Percentiles rank a stretch among this genome's conserved stretches.
Conservation (phyloP, 2,329 filamentous ascomycete species). For the Fusarium sp. region DNA sequence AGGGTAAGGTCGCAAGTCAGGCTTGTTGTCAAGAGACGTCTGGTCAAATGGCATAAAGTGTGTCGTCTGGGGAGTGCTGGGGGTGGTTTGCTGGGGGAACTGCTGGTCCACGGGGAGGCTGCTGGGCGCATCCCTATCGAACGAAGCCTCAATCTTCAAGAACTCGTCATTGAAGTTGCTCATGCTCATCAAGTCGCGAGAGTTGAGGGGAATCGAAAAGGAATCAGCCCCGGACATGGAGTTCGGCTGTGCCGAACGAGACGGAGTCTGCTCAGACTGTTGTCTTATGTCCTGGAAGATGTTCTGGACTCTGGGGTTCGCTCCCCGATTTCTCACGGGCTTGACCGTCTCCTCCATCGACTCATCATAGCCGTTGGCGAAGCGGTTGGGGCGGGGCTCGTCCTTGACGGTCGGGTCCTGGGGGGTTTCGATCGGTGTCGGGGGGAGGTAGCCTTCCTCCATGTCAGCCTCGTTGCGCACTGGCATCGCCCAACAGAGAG, state of each 20-base stretch:
- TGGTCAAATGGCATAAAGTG: slow-evolving; percentile 49
- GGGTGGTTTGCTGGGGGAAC: slow-evolving; percentile 65
- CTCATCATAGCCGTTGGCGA: slow-evolving; percentile 72
- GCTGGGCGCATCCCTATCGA: slow-evolving; percentile 50
- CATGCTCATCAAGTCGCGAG: slow-evolving; percentile 68
- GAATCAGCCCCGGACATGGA: slow-evolving; percentile 58
- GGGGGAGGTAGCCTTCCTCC: slow-evolving; percentile 69
- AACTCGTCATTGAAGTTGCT: slow-evolving; percentile 61
- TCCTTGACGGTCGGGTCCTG: slow-evolving; percentile 60
- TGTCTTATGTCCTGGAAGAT: slow-evolving; percentile 49
- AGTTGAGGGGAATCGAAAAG: slow-evolving; percentile 66
- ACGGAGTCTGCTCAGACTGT: slow-evolving; percentile 60
- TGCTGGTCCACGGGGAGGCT: slow-evolving; percentile 55
- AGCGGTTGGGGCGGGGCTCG: slow-evolving; percentile 59
- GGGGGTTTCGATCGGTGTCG: slow-evolving; percentile 76
- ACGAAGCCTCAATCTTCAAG: slow-evolving; percentile 51
- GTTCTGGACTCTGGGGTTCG: slow-evolving; percentile 67
- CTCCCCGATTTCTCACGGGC: slow-evolving; percentile 58
- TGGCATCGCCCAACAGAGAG: slow-evolving; percentile 6
- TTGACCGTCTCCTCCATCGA: slow-evolving; percentile 76
- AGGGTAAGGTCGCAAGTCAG: slow-evolving; percentile 52
- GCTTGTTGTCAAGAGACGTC: slow-evolving; percentile 58
- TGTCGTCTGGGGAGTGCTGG: slow-evolving; percentile 62
- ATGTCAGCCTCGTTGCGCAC: slow-evolving; percentile 14
- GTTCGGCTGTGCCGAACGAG: slow-evolving; percentile 68